A percentile compares a stretch with the other conserved stretches of the same genome.
These are phyloP conservation scores for Chlorella sp. DNA, from an alignment of 139 green algal species.

Conservation along the genomic window DNA sequence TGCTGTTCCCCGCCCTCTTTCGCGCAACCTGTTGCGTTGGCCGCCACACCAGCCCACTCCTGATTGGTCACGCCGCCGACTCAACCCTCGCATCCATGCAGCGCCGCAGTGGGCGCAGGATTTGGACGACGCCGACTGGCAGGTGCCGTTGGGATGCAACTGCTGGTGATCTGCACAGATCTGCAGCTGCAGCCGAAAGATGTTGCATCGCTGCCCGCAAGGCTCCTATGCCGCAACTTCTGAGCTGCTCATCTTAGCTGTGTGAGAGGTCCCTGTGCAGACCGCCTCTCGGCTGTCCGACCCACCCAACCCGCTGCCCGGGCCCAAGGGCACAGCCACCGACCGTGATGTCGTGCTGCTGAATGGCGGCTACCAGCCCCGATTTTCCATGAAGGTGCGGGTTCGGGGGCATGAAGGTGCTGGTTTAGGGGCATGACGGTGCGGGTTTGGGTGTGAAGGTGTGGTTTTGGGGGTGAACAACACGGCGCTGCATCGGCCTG, in stretches of 20 bases:
- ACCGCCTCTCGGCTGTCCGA: not conserved
- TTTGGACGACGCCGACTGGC: not conserved
- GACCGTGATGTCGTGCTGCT: not conserved
- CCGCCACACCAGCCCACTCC: too few species aligned
- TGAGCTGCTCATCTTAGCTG: too few species aligned
- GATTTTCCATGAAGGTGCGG: not conserved
- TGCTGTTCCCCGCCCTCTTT: not conserved
- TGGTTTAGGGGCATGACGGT: too few species aligned
- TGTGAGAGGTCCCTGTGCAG: not conserved
- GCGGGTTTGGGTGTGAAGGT: too few species aligned
- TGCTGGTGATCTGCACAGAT: too few species aligned
- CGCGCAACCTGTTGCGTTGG: too few species aligned
- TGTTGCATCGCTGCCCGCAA: too few species aligned
- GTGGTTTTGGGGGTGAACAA: too few species aligned
- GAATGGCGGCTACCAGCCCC: conserved; percentile 5
- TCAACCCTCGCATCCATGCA: too few species aligned
- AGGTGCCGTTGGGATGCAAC: not conserved
- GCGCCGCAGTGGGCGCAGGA: not conserved
- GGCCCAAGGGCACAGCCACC: not conserved
- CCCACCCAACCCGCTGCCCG: not conserved
- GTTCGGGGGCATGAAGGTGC: too few species aligned
- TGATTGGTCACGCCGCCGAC: too few species aligned
- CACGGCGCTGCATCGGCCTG: too few species aligned
- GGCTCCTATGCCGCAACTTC: not conserved
- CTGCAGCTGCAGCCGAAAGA: not conserved